Evolutionary conservation across 257 asterid species (phyloP), one percentile per base, ranked within the genome.

Genomic region (Coffea eugenioides): DNA sequence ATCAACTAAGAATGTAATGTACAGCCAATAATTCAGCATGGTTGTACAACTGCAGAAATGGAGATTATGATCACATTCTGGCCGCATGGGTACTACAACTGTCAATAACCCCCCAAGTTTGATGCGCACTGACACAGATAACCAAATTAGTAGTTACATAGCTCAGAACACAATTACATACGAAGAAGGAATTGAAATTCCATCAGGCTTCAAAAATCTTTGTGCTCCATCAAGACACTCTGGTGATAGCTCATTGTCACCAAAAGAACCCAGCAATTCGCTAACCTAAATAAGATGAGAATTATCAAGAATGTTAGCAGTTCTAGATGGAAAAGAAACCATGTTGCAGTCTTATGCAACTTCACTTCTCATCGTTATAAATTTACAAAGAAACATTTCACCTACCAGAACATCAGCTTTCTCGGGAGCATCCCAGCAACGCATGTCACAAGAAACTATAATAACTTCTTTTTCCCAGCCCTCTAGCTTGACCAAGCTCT

Each of bases 181-280:
- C 99, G 94, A 91, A 84, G 97, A 88, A 66, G 99, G 98, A 81
- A 96, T 91, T 83, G 99, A 96, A 77, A 94, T 90, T 77, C 99
- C 99, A 74, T 92, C 95, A 78, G 91, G 90, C 88, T 96, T 96
- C 83, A 96, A 85, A 83, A 92, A 96, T 79, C 97, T 92, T 79
- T 91, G 97, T 79, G 99, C 99, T 80, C 99, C 99, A 84, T 96
- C 98, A 74, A 96, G 97, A 84, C 98, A 96, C 87, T 96, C 99
- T 13, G 99, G 99, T 48, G 99, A 96, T 79, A 96, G 95, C 91
- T 96, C 99, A 86, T 96, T 96, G 87, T 96, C 99, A 69, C 97
- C 99, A 80, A 96, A 96, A 16, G 99, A 96, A 70, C 99, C 99
- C 82, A 96, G 95, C 88, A 96, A 87, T 85, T 94, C 98, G 81